Evolutionary conservation across 148 eudicot species (phyloP).

Genomic region (Suaeda aralocaspica): DNA sequence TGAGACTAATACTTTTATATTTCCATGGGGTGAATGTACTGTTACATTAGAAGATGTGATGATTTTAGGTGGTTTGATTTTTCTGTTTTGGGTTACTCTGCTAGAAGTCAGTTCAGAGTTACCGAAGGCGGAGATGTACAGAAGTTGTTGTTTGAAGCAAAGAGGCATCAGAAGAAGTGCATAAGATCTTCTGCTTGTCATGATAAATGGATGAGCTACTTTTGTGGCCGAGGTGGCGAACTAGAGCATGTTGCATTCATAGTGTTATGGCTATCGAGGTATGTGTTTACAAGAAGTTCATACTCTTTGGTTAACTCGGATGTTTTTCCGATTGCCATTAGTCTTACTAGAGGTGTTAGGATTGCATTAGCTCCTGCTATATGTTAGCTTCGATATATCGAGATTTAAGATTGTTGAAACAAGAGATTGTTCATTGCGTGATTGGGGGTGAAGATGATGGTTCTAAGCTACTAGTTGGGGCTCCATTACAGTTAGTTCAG

Average conservation of each 20-base stretch:
- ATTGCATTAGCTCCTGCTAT: slow-evolving; percentile 25
- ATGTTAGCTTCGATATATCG: slow-evolving; percentile 34
- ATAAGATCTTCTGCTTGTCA: too few relatives aligned
- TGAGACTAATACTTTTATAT: slow-evolving; percentile 24
- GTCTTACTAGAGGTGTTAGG: slow-evolving; percentile 23
- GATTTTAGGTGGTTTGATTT: slow-evolving; percentile 32
- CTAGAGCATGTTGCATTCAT: slow-evolving; percentile 37
- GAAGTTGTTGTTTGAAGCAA: too few relatives aligned
- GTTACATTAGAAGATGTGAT: slow-evolving; percentile 39
- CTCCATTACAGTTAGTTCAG: slow-evolving; percentile 37
- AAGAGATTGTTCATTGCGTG: too few relatives aligned
- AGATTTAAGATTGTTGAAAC: slow-evolving; percentile 27
- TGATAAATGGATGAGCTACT: slow-evolving; percentile 34
- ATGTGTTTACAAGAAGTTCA: too few relatives aligned
- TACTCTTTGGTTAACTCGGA: slow-evolving; percentile 17
- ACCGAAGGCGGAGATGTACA: too few relatives aligned
- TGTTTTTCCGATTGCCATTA: slow-evolving; percentile 22
- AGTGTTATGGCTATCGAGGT: slow-evolving; percentile 35
- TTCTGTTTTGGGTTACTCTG: slow-evolving; percentile 31
- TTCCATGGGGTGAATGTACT: slow-evolving; percentile 40
- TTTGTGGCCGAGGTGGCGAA: slow-evolving; percentile 16
- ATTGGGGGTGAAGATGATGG: too few relatives aligned
- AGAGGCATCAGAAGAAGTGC: too few relatives aligned
- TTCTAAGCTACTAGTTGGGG: slow-evolving; percentile 9
- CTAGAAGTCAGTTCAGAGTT: too few relatives aligned